Percentiles rank a stretch among this genome's conserved stretches.
Evolutionary conservation across 2,329 filamentous ascomycete species (phyloP).

Genomic region (Neofusicoccum sp.): DNA sequence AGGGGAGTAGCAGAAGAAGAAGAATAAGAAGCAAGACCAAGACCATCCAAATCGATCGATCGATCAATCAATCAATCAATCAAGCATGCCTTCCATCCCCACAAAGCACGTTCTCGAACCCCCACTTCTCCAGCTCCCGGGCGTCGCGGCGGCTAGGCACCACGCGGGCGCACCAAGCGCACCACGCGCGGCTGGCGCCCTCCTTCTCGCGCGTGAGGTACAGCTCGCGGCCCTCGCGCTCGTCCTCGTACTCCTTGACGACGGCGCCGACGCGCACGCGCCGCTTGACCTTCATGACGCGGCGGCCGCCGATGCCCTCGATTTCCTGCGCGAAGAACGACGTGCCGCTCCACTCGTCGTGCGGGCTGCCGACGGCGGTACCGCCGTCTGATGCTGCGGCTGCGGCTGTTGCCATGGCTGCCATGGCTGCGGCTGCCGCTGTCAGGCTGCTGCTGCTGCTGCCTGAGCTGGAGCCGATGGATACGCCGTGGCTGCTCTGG

Average conservation of each 20-base stretch:
- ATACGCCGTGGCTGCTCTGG: not conserved
- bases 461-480: not conserved
- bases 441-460: not conserved
- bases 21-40: not conserved
- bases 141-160: constrained; percentile 53
- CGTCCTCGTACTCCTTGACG: constrained; percentile 78
- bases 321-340: constrained; percentile 87
- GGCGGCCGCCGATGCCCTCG: constrained; percentile 81
- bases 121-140: not conserved
- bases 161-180: constrained; percentile 83
- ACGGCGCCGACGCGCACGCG: constrained; percentile 78
- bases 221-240: constrained; percentile 43
- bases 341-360: constrained; percentile 49
- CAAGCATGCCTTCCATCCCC: constrained; percentile 9
- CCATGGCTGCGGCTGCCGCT: not conserved
- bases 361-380: constrained; percentile 38
- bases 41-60: no score
- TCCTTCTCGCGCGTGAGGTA: constrained; percentile 69
- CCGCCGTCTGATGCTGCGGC: constrained; percentile 20
- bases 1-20: not conserved
- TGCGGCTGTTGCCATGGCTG: constrained; percentile 6
- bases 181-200: constrained; percentile 75
- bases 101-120: not conserved
- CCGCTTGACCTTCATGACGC: constrained; percentile 85
- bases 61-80: no score